Percentiles rank a stretch among this genome's conserved stretches.
Evolutionary conservation across 805 yeast genomes (phyloP).

Genomic region (Brettanomyces nanus): DNA sequence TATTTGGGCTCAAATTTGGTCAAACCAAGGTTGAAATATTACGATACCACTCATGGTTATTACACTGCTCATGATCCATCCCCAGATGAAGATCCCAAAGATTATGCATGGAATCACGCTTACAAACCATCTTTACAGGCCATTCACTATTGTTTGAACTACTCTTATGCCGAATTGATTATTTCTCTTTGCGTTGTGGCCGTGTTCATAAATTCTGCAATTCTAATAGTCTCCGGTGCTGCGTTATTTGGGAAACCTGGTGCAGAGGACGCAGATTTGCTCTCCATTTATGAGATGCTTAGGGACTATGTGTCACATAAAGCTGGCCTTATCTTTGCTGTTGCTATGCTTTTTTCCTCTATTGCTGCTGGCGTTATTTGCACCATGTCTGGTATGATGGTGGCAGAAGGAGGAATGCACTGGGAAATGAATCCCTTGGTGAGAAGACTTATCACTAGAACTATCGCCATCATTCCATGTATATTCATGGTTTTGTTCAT

Average conservation of each 20-base stretch:
- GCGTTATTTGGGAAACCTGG: constrained; percentile 64
- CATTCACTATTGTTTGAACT: constrained; percentile 61
- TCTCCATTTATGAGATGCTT: constrained; percentile 63
- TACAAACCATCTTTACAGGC: constrained; percentile 72
- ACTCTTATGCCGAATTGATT: constrained; percentile 63
- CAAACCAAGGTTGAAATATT: constrained; percentile 74
- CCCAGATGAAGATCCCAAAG: constrained; percentile 12
- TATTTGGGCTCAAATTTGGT: constrained; percentile 83
- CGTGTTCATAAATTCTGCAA: constrained; percentile 77
- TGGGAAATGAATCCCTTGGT: constrained; percentile 80
- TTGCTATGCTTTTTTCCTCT: constrained; percentile 79
- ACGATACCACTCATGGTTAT: constrained; percentile 38
- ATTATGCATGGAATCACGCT: constrained; percentile 25
- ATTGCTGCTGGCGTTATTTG: constrained; percentile 90
- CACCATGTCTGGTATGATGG: constrained; percentile 90
- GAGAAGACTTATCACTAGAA: constrained; percentile 68
- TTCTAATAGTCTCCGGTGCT: constrained; percentile 74
- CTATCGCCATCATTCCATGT: constrained; percentile 77
- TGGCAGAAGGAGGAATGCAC: constrained; percentile 79
- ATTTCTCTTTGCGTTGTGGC: constrained; percentile 74
- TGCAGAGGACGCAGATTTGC: constrained; percentile 74
- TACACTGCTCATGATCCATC: constrained; percentile 9
- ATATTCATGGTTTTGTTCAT: constrained; percentile 59
- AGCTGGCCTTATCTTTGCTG: constrained; percentile 78
- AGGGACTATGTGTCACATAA: constrained; percentile 54